Evolutionary conservation across 768 basidiomycete species (phyloP), one percentile per base, ranked within the genome.

Genomic region (Leccinum variicolor): DNA sequence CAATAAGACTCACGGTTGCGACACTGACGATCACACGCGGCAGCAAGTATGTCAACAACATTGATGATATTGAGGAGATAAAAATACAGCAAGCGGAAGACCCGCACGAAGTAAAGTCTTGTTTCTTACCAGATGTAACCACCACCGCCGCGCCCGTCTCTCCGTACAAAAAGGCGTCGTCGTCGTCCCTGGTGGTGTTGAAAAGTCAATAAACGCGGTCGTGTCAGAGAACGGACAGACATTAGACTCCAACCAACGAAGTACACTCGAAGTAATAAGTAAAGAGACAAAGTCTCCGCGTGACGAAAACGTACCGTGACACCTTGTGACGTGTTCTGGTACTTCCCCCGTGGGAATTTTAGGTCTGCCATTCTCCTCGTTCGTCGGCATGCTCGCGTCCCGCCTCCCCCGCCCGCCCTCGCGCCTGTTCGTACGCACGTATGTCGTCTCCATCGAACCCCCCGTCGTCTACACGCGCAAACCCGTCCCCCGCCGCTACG

Each of bases 141-240:
- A 64, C 66, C 61, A 69, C 68, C 50, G 71, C 56, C 54, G 73
- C 68, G 46, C 74, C 62, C 45, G 83, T 75, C 58, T 81, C 80
- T 56, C 89, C 89, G 64, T 90, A 91, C 61, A 90, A 74, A 69
- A 87, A 90, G 25, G 89, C 87, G 72, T 91, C 89, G 66, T 92
- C 89, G 74, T 90, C 89, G 69, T 90, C 87, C 83, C 84, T 85
- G 62, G 52, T 57, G 53, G 60, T 52, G 47, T 33, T 54, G 56
- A 47, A 34, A 48, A 34, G 72, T 73, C 54, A 73, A 69, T 71
- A 55, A 63, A 62, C 29, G 58, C 50, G 51, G 50, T 50, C 52
- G 63, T 59, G 39, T 57, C 26, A 59, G 59, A 9, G 57, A 65
- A 62, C 50, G 50, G 58, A 70, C 69, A 52, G 69, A 72, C 70